Percentiles rank a stretch among this genome's conserved stretches.
phyloP scores from a whole-genome alignment of 2,329 filamentous ascomycete species.

The Trichoderma atrobrunneum region DNA sequence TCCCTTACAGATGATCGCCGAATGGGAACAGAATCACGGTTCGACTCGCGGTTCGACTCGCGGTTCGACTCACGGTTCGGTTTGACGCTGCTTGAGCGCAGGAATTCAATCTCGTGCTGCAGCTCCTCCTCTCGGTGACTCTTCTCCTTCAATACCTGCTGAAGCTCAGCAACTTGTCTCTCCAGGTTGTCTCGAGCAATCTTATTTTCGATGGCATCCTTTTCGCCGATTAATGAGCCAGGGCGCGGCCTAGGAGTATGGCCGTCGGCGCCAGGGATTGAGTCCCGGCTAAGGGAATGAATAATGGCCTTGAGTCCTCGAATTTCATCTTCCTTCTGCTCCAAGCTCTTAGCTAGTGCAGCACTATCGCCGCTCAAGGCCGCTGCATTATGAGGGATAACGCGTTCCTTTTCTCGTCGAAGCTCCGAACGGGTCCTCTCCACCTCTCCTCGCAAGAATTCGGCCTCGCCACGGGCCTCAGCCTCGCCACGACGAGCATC shows the following conservation, averaged over 20 bases:
- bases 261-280: conserved; percentile 45
- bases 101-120: conserved; percentile 71
- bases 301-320: conserved; percentile 96
- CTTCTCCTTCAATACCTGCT: conserved; percentile 70
- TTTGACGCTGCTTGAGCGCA: conserved; percentile 47
- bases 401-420: conserved; percentile 82
- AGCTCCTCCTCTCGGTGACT: conserved; percentile 75
- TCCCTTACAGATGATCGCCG: conserved; percentile 61
- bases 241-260: conserved; percentile 28
- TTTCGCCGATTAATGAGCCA: conserved; percentile 34
- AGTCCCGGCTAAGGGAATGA: conserved; percentile 83
- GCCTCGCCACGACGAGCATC: conserved; percentile 92
- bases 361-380: conserved; percentile 40
- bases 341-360: conserved; percentile 68
- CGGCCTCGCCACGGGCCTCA: conserved; percentile 91
- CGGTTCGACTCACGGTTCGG: conserved; percentile 29
- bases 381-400: conserved; percentile 33
- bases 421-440: conserved; percentile 87
- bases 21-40: conserved; percentile 37
- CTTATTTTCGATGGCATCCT: conserved; percentile 32
- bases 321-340: conserved; percentile 96
- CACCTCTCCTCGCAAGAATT: conserved; percentile 91
- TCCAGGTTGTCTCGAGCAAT: conserved; percentile 64
- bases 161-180: conserved; percentile 75
- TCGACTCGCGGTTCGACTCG: conserved; percentile 24